A percentile compares a stretch with the other conserved stretches of the same genome.
Conservation (phyloP, 768 basidiomycete species). For the Suillus spraguei region DNA sequence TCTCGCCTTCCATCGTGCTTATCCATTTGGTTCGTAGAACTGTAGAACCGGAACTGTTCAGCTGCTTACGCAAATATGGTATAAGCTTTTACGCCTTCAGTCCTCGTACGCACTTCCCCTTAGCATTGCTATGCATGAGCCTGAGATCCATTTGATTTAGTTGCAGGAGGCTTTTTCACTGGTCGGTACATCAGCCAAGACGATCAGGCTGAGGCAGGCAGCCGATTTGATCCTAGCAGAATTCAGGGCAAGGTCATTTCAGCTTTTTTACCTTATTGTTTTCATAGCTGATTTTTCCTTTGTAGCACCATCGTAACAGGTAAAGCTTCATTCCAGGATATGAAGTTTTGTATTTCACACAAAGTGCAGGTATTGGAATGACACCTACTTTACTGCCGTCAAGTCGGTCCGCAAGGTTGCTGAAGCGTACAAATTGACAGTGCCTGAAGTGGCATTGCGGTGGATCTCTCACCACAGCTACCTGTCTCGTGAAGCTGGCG, state of each 20-base stretch:
- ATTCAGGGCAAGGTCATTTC: slow-evolving; percentile 47
- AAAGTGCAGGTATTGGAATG: slow-evolving; percentile 51
- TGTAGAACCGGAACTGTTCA: slow-evolving; percentile 20
- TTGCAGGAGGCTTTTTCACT: slow-evolving; percentile 44
- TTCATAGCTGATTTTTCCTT: background rate
- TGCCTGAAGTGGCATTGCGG: slow-evolving; percentile 48
- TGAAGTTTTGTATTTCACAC: slow-evolving; percentile 9
- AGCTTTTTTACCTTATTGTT: background rate
- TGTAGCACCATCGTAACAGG: slow-evolving; percentile 42
- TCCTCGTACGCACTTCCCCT: slow-evolving; percentile 25
- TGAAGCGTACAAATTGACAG: slow-evolving; percentile 51
- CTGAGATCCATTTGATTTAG: slow-evolving; percentile 18
- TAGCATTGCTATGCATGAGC: background rate
- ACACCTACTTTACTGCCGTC: slow-evolving; percentile 52
- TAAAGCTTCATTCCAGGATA: slow-evolving; percentile 31
- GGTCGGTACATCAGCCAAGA: slow-evolving; percentile 37
- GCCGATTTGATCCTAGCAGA: slow-evolving; percentile 54
- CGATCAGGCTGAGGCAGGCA: slow-evolving; percentile 48
- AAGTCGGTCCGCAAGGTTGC: slow-evolving; percentile 45
- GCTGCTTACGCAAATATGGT: slow-evolving; percentile 29
- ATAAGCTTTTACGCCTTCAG: slow-evolving; percentile 38
- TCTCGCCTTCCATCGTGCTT: background rate
- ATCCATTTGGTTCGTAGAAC: background rate
- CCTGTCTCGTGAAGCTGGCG: slow-evolving; percentile 46
- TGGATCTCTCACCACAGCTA: slow-evolving; percentile 54